These are phyloP conservation scores for Rosa chinensis DNA, from an alignment of 306 rosid species.

Conservation along the genomic window DNA sequence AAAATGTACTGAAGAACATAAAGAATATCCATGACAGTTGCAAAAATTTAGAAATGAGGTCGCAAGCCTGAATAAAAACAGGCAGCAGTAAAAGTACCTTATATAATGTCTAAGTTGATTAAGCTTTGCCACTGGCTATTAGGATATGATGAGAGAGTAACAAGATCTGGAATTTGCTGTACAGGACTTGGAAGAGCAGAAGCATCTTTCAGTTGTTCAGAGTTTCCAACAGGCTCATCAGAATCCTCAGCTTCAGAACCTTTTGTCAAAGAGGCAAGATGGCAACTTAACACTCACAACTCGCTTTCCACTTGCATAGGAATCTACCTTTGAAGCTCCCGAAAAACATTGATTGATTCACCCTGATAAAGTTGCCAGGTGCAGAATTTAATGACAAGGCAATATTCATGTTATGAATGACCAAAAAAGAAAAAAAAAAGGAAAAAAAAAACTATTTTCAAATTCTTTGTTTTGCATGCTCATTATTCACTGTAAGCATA, in stretches of 20 bases:
- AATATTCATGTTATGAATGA: too few relatives aligned
- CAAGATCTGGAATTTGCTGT: constrained; percentile 77
- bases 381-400: too few relatives aligned
- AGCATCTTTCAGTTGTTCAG: constrained; percentile 39
- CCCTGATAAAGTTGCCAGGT: constrained; percentile 41
- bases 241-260: constrained; percentile 48
- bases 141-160: constrained; percentile 84
- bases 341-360: constrained; percentile 64
- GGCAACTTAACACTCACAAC: constrained; percentile 75
- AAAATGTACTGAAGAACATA: constrained; percentile 1
- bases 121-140: constrained; percentile 97
- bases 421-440: neutral
- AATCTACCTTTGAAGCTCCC: constrained; percentile 58
- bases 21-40: constrained; percentile 7
- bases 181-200: constrained; percentile 33
- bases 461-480: neutral
- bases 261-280: constrained; percentile 56
- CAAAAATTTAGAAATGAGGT: constrained; percentile 9
- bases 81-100: constrained; percentile 56
- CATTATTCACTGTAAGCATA: neutral
- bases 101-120: constrained; percentile 80
- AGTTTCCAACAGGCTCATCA: constrained; percentile 30
- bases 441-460: neutral
- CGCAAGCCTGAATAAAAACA: neutral
- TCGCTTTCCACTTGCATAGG: constrained; percentile 80